Evolutionary conservation across 2,329 filamentous ascomycete species (phyloP).

Genomic region (Verticillium dahliae): DNA sequence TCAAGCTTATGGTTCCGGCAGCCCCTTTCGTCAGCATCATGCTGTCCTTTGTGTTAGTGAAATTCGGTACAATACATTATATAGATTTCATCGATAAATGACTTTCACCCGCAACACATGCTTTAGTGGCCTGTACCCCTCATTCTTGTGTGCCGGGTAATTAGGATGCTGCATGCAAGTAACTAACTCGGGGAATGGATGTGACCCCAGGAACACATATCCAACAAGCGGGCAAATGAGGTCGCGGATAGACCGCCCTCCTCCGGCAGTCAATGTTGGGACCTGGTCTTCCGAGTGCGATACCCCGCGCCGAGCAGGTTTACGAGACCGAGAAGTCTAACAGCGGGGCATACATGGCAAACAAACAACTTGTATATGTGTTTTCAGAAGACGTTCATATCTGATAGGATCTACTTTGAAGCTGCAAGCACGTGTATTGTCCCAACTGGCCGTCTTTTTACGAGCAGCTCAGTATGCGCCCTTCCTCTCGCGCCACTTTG

Average conservation of each 20-base stretch:
- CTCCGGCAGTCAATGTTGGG: background rate
- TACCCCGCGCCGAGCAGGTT: background rate
- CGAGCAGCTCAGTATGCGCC: conserved; percentile 34
- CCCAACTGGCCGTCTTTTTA: no score
- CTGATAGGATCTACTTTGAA: no score
- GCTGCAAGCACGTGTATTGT: no score
- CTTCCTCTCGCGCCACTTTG: conserved; percentile 31
- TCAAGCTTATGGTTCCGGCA: background rate
- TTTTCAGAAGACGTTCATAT: no score
- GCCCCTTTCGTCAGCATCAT: background rate
- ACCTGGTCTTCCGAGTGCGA: background rate
- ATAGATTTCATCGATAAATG: background rate
- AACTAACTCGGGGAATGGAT: background rate
- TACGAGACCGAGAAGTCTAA: background rate
- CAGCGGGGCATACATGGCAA: no score
- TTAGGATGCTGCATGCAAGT: background rate
- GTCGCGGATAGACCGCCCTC: background rate
- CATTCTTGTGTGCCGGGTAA: background rate
- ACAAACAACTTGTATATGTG: no score
- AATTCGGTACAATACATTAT: background rate
- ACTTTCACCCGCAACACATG: background rate
- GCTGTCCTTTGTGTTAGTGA: background rate
- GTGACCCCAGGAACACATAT: background rate
- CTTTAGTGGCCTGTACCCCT: background rate
- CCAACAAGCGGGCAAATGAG: background rate